Evolutionary conservation across 495 filamentous ascomycete species (phyloP).

Genomic region (Letharia lupina): DNA sequence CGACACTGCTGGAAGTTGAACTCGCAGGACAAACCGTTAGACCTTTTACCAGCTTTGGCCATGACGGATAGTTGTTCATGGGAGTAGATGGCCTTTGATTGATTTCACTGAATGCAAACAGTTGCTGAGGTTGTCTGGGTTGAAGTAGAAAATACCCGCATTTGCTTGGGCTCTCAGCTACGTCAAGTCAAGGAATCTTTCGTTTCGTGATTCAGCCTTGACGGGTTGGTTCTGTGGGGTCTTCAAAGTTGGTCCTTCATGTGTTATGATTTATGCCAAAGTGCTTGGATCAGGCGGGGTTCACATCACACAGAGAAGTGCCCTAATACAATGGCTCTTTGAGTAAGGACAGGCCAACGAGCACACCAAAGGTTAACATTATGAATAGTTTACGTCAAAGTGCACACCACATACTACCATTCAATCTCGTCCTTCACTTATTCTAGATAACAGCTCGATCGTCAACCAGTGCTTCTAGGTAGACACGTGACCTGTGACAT

Average conservation of each 20-base stretch:
- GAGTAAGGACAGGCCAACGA: background rate
- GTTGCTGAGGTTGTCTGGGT: background rate
- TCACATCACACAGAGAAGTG: background rate
- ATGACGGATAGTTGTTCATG: background rate
- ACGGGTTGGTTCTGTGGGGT: background rate
- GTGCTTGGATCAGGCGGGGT: background rate
- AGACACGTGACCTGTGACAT: slow-evolving; percentile 4
- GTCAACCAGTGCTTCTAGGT: slow-evolving; percentile 11
- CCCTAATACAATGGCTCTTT: background rate
- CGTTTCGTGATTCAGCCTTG: background rate
- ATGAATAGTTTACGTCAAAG: background rate
- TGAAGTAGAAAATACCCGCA: background rate
- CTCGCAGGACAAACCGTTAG: background rate
- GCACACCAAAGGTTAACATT: background rate
- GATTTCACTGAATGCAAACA: background rate
- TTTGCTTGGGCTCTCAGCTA: background rate
- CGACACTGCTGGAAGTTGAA: background rate
- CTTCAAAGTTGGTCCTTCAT: background rate
- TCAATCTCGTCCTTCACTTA: background rate
- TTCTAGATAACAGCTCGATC: slow-evolving; percentile 10
- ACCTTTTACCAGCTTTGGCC: slow-evolving; percentile 14
- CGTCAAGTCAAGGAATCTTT: background rate
- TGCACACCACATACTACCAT: background rate
- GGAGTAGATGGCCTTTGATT: background rate
- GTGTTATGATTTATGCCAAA: background rate